Evolutionary conservation across 257 asterid species (phyloP).

Genomic region (Ilex aquifolium): DNA sequence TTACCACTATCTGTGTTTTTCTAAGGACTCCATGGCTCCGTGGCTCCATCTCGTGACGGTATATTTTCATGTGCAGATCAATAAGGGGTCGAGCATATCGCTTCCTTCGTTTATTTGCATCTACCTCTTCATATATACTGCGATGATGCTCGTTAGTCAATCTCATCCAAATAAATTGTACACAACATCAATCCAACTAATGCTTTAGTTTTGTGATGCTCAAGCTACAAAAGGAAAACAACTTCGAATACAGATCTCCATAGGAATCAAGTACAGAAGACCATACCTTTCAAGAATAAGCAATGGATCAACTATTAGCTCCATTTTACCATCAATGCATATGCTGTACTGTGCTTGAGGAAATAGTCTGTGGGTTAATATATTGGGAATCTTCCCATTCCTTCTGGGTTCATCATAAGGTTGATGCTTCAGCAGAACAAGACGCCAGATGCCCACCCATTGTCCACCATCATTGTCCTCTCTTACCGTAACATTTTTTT

Average conservation of each 20-base stretch:
- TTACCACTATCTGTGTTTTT: constrained; percentile 67
- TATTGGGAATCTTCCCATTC: constrained; percentile 98
- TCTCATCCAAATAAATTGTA: no score
- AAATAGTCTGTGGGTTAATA: constrained; percentile 86
- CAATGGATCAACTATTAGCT: constrained; percentile 92
- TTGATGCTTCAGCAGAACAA: constrained; percentile 72
- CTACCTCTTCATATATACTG: constrained; percentile 82
- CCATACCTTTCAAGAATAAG: constrained; percentile 85
- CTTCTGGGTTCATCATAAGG: constrained; percentile 98
- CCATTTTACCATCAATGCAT: constrained; percentile 99
- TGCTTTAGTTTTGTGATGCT: no score
- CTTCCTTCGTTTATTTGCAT: constrained; percentile 87
- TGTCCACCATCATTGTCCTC: constrained; percentile 71
- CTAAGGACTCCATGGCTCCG: constrained; percentile 77
- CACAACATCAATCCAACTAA: no score
- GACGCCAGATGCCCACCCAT: constrained; percentile 96
- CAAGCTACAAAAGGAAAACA: no score
- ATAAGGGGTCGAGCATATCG: constrained; percentile 95
- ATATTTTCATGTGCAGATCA: constrained; percentile 86
- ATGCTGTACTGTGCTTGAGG: constrained; percentile 91
- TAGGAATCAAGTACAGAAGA: neutral
- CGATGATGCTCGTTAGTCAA: constrained; percentile 81
- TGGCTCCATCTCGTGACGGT: constrained; percentile 73
- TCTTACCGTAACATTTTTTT: constrained; percentile 51
- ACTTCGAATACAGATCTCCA: no score